Evolutionary conservation across 345 rosid species (phyloP), one percentile per base, ranked within the genome.

Genomic region (Capsella bursapastoris): DNA sequence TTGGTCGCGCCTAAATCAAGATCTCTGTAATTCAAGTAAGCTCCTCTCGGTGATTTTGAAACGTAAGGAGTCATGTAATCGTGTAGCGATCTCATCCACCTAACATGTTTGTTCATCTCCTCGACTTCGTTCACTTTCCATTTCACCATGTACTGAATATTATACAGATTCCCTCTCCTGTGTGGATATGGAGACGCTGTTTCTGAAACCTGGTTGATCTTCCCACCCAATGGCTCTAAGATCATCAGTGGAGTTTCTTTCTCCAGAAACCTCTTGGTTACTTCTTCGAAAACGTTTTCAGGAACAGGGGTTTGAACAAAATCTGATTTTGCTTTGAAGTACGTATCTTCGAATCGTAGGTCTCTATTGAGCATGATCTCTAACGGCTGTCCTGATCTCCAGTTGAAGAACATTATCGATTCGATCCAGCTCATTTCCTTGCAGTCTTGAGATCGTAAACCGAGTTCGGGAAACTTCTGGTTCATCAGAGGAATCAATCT

Each of bases 281-380:
- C 53, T 48, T 66, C 57, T 37, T 63, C 72, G 35, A 92, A 52
- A 7, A 63, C 77, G 29, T 11, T 28, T 58, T 77, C 82, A 0
- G 86, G 67, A 41, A 88, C 77, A 2, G 87, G 86, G 0, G 61
- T 74, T 64, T 81, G 70, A 0, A 90, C 89, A 28, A 67, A 92
- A 69, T 90, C 98, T 0, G 98, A 90, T 72, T 92, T 92, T 35
- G 77, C 82, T 78, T 90, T 88, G 77, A 65, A 87, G 15, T 40
- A 49, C 4, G 27, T 68, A 11, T 84, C 68, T 8, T 73, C 68
- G 14, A 34, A 59, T 5, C 73, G 15, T 0, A 11, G 64, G 50
- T 59, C 43, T 47, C 84, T 78, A 22, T 82, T 74, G 5, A 81
- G 81, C 57, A 88, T 7, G n/a, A 28, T 80, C 48, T 75, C 68